Conservation (phyloP, 306 rosid genomes). For the Dryas drummondii region DNA sequence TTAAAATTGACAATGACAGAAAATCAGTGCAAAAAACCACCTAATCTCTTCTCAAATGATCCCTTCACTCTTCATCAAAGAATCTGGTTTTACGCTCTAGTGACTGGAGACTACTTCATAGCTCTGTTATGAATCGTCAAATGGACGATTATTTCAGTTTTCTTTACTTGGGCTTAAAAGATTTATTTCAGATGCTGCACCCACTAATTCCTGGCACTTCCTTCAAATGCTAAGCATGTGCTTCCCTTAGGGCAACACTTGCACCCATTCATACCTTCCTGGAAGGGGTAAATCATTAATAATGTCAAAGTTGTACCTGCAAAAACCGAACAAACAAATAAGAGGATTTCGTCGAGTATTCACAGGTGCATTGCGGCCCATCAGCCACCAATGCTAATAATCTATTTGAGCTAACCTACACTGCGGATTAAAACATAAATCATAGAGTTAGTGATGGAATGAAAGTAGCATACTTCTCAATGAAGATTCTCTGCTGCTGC, state of each 20-base stretch:
- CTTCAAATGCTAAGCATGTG: constrained; percentile 5
- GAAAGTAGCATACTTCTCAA: constrained; percentile 55
- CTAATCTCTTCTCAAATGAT: constrained; percentile 27
- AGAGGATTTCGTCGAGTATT: not conserved
- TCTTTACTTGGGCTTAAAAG: constrained; percentile 14
- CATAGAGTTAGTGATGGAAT: not conserved
- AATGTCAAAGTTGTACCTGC: constrained; percentile 89
- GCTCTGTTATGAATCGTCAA: constrained; percentile 34
- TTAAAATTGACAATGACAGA: constrained; percentile 31
- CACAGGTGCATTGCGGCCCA: not conserved
- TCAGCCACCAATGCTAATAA: not conserved
- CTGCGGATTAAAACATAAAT: not conserved
- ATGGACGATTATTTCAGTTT: constrained; percentile 25
- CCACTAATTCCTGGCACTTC: constrained; percentile 16
- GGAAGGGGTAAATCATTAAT: constrained; percentile 65
- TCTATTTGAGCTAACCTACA: not conserved
- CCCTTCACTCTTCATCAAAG: constrained; percentile 20
- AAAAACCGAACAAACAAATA: constrained; percentile 19
- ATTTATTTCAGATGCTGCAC: constrained; percentile 18
- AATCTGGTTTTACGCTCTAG: constrained; percentile 30
- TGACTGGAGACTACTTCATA: not conserved
- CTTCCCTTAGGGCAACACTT: constrained; percentile 47
- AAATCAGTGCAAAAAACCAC: constrained; percentile 22
- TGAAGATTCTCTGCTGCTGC: constrained; percentile 69
- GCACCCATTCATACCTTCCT: constrained; percentile 89